Base-by-base conservation (phyloP, 2,329 filamentous ascomycete genomes). In the Periconia sp. region DNA sequence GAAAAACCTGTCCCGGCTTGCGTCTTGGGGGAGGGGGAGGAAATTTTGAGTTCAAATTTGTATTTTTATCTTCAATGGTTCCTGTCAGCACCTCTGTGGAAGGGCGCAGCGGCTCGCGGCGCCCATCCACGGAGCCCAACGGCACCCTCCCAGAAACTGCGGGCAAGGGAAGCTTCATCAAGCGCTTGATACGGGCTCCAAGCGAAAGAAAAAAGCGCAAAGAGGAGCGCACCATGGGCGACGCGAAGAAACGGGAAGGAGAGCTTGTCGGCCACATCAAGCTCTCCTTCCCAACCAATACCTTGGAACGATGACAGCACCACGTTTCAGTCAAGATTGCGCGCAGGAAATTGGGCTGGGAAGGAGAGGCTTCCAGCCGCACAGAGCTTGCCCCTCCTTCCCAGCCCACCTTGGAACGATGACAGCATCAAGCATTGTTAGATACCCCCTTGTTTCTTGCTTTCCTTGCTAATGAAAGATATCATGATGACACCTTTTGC, bases 151-250 rank as follows among this genome's bases (percentile, higher is more conserved):
- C 63, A 31, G 69, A 72, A 61, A 69, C 59, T 58, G 55, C 69
- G 61, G 66, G 54, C 44, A 68, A 69, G 40, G 61, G 68, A 54
- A 69, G 67, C 67, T 61, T 77, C 62, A 55, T 80, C 23, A 70
- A 71, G 46, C 71, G 74, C 35, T 65, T 80, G 44, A 78, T 80
- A 56, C 74, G 78, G 11, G 76, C 73, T 10, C 72, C 75, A 1
- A 79, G 76, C 50, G 71, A 77, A 57, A 68, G 76, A 51, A 75
- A 67, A 55, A 72, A 69, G 57, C 66, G 66, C 47, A 67, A 62
- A 50, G 67, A 72, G 9, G 68, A 72, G 30, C 63, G 64, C 45
- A 62, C 58, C 31, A 60, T 61, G 33, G 65, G 61, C 62, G 69
- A 70, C 48, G 63, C 64, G 49, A 68, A 72, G 40, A 31, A 41